Evolutionary conservation across 1,139 yeast genomes (phyloP).

Genomic region (Scheffersomyces parashehatae): DNA sequence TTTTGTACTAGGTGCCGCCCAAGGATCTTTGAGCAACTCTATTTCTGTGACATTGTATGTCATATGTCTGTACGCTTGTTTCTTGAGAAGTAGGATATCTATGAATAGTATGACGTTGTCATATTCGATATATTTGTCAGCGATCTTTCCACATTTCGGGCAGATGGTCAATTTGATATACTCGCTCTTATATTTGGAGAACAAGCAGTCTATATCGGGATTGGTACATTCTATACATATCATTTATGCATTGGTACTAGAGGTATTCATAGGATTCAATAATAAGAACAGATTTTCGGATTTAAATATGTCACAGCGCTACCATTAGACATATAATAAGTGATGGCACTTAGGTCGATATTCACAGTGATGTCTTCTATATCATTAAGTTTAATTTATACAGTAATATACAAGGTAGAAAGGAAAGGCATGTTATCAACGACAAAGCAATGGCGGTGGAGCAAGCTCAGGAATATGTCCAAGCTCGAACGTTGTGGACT

Average conservation of each 20-base stretch:
- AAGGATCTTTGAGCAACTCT: conserved; percentile 19
- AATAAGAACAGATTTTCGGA: too few species aligned
- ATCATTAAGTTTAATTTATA: too few species aligned
- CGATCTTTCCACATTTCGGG: conserved; percentile 65
- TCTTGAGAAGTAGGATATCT: conserved; percentile 78
- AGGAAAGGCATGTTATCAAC: too few species aligned
- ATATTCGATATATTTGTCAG: conserved; percentile 89
- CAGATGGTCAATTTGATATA: conserved; percentile 85
- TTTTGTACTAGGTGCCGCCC: not conserved
- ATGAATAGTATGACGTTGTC: conserved; percentile 83
- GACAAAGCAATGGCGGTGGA: conserved; percentile 56
- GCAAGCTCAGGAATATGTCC: conserved; percentile 79
- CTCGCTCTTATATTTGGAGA: conserved; percentile 70
- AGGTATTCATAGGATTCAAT: too few species aligned
- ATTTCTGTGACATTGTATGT: conserved; percentile 69
- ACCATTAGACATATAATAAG: too few species aligned
- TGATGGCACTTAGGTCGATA: too few species aligned
- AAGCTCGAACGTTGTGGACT: conserved; percentile 50
- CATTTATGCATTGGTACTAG: conserved; percentile 40
- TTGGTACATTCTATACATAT: conserved; percentile 85
- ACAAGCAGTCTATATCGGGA: conserved; percentile 60
- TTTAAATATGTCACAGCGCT: too few species aligned
- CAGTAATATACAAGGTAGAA: too few species aligned
- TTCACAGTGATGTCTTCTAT: too few species aligned
- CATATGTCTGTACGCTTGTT: conserved; percentile 87